Evolutionary conservation across 2,329 filamentous ascomycete genomes (phyloP), one percentile per base, ranked within the genome.

Genomic region (Beauveria australis): DNA sequence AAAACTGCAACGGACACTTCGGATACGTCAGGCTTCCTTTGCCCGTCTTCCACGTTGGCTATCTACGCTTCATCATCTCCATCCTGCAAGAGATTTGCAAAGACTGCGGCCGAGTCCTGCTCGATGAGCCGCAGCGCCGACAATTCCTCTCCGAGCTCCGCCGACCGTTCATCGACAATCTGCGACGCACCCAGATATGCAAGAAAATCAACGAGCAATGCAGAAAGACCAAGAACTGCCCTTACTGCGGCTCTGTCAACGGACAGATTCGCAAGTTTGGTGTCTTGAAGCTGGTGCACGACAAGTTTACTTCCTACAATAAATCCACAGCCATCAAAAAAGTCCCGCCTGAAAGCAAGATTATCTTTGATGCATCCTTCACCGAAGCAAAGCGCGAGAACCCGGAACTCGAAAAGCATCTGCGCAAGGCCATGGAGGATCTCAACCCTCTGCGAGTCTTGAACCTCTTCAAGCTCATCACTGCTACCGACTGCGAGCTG

Each of bases 51-150:
- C 94, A 99, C 71, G 92, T 97, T 65, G 94, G 94, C 43, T 99
- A 97, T 72, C 84, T 99, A 68, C 94, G 92, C 72, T 92, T 95
- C 72, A 91, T 94, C 65, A 93, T 96, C 71, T 88, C 87, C 49
- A 92, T 96, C 60, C 81, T 99, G 26, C 92, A 97, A 72, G 89
- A 94, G 69, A 95, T 99, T 65, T 99, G 94, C 86, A 99, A 96
- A 71, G 75, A 92, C 70, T 99, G 94, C 72, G 90, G 91, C 26
- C 84, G 84, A 63, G 88, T 97, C 7, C 76, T 99, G 60, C 82
- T 99, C 26, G 85, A 89, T 43, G 92, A 97, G 71, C 78, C 83
- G 22, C 91, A 96, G 67, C 86, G 91, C 65, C 86, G 89, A 46
- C 76, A 80, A 3, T 95, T 88, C 66, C 78, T 97, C n/a, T 89